Evolutionary conservation across 1,284 basidiomycete genomes (phyloP), one percentile per base, ranked within the genome.

Genomic region (Neonothopanus nambi): DNA sequence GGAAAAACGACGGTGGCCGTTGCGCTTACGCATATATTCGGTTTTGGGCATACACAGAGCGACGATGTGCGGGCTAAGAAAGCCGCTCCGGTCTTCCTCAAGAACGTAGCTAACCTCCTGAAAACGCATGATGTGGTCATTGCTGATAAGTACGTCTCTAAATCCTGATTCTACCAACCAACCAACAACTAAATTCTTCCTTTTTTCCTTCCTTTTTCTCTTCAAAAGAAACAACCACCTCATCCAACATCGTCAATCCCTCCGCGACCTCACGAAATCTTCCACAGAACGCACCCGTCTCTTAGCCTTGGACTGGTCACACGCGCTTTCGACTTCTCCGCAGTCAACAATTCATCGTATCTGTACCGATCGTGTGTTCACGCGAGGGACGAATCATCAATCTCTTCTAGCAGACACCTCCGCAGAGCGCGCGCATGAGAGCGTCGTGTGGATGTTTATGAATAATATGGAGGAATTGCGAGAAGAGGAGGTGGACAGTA

Each of bases 1-100:
- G 91, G 93, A 26, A 99, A 99, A 77, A 99, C 97, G 0, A 73
- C 89, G 0, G 76, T 99, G 9, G 81, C 90, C 0, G 73, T 97
- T 4, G 93, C 94, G 0, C 80, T 99, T 2, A 59, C 76, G 1
- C 76, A 87, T 53, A 76, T 99, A 1, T 97, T 95, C 62, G 81
- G 79, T 0, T 95, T 93, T 56, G 90, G 78, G 0, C 95, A 98
- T 65, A 92, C 89, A 0, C 96, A 99, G 67, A 93, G 89, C 63
- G 97, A 99, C 69, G 92, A 98, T 63, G 81, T 98, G 4, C 75
- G 80, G 39, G 79, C 71, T 11, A 98, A 95, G 71, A 95, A 89
- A 64, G 59, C 91, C 0, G 93, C 82, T 0, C 81, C 87, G 0
- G 66, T 74, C 1, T 99, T 99, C 70, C 70, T 95, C 51, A 83